Base-by-base conservation (phyloP, 2,329 filamentous ascomycete genomes). In the Alternaria infectoria region DNA sequence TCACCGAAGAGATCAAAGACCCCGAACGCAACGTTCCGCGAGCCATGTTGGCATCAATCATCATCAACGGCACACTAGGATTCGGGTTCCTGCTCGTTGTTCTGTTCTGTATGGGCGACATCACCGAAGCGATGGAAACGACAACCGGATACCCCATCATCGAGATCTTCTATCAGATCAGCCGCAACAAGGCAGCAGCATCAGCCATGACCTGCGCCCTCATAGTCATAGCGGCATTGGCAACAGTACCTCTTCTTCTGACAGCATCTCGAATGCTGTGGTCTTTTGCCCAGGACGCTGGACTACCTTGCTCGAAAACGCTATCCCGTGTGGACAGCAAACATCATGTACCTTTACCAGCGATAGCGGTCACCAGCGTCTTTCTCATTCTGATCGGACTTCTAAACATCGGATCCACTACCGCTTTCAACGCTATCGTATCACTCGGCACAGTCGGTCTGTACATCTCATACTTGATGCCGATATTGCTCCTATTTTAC, bases 41-140 rank as follows among this genome's bases (percentile, higher is more conserved):
- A 47, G 57, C 45, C 21, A 57, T 61, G 46, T 17, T 46, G 19
- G 59, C 40, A 21, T 62, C 61, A 11, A 64, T 68, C 25, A 36
- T 78, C n/a, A 63, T 77, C 45, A 81, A 81, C 57, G 76, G 75
- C 17, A 26, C 68, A 6, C 69, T 80, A 21, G 78, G 72, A 15
- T 64, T 80, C 50, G 64, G 74, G 21, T 62, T 72, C 47, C 72
- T 83, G 21, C 77, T 82, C 56, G 77, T 75, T 3, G 79, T 80
- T 51, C 77, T 80, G 64, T 81, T 77, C 45, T 69, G 64, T 43
- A 73, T 77, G 60, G 72, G 71, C 21, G 68, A 73, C 50, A 66
- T 79, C 7, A 67, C 75, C 13, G 71, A 67, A 7, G 68, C 71
- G 47, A 49, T 81, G 12, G 54, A 55, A 9, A 72, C 76, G 28